Evolutionary conservation across 768 basidiomycete genomes (phyloP), one percentile per base, ranked within the genome.

Genomic region (Boletus reticulatus): DNA sequence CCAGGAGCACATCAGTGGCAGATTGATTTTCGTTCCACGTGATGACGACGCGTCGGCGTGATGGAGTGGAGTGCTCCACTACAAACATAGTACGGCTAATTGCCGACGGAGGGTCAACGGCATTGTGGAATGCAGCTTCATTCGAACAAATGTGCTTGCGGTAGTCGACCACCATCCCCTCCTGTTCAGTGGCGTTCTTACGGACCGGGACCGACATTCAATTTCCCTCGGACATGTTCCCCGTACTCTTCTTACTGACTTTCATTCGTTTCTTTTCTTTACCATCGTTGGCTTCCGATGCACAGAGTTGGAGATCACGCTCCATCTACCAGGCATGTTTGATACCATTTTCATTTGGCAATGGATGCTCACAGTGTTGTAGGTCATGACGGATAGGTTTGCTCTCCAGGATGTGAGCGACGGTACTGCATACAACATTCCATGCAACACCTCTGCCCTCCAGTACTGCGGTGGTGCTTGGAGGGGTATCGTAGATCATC

Each of bases 301-400:
- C 77, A 8, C 73, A 76, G n/a, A 67, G 76, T 19, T 82, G 80
- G 84, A 77, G 78, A 50, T 72, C 73, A 48, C 72, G 80, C 19
- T 75, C 82, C 14, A 82, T 84, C 59, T 84, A 84, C 65, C 82
- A 84, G 74, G 79, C 71, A 53, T 37, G 63, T 62, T 32, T 6
- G 16, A 43, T 19, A 12, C 20, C 19, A 1, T 32, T 12, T 16
- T 34, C 8, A 10, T 4, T 48, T 16, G 41, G 14, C 2, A 3
- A 19, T 14, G 32, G 49, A 34, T 32, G 19, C 52, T 60, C 19
- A 57, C 13, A 7, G 27, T 17, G 20, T 41, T 16, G 19, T 51
- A 80, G 77, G 48, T 84, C 32, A 69, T 85, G 37, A 84, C 83
- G 2, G 84, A 85, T 60, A 73, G 84, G n/a, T 85, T 84, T 60